phyloP scores from a whole-genome alignment of 495 filamentous ascomycete genomes.

The Tuber melanosporum region DNA sequence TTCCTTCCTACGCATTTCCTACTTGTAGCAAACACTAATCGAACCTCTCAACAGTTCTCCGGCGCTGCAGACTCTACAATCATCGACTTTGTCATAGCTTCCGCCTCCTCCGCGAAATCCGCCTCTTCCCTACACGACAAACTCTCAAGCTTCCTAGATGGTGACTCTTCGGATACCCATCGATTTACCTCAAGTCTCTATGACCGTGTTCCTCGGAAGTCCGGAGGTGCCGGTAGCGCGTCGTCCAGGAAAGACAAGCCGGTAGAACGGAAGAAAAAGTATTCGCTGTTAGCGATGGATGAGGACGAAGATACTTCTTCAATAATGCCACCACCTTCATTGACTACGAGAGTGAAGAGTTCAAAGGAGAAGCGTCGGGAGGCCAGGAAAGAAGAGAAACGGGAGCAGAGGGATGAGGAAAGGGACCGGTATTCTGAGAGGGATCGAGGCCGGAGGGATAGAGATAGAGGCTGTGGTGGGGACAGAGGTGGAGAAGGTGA shows the following conservation, averaged over 20 bases:
- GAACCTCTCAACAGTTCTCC: constrained; percentile 44
- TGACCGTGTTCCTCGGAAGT: constrained; percentile 44
- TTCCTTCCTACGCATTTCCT: neutral
- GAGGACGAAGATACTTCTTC: constrained; percentile 51
- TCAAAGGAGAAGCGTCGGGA: constrained; percentile 49
- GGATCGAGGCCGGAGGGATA: constrained; percentile 41
- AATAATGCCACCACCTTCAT: constrained; percentile 48
- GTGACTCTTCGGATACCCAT: constrained; percentile 46
- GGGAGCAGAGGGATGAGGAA: constrained; percentile 37
- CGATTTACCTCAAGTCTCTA: constrained; percentile 54
- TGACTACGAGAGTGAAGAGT: constrained; percentile 50
- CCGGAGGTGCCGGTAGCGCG: constrained; percentile 15
- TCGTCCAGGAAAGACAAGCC: constrained; percentile 37
- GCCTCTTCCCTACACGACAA: constrained; percentile 51
- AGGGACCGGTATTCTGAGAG: constrained; percentile 40
- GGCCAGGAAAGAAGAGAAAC: constrained; percentile 36
- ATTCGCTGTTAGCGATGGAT: constrained; percentile 77
- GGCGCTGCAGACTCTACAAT: constrained; percentile 57
- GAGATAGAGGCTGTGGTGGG: constrained; percentile 43
- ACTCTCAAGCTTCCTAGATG: constrained; percentile 52
- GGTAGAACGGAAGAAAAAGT: constrained; percentile 56
- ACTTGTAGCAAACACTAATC: neutral
- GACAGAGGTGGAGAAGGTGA: constrained; percentile 44
- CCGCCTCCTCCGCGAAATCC: constrained; percentile 53
- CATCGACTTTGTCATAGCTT: constrained; percentile 58